phyloP scores from a whole-genome alignment of 2,329 filamentous ascomycete species.

The Ilyonectria destructans region DNA sequence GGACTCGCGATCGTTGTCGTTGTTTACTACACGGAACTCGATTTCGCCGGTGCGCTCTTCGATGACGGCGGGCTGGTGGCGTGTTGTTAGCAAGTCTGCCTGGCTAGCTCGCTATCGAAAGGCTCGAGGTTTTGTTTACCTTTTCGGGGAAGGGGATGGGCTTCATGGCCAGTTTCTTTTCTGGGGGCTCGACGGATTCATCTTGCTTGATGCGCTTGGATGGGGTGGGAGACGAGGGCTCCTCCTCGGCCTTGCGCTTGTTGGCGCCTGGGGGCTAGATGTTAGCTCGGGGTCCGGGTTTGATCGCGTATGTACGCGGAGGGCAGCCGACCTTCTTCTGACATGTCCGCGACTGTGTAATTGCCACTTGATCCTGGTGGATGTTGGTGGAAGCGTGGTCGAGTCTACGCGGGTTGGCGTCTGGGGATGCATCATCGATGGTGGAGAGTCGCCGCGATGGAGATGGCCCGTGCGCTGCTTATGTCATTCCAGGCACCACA shows the following conservation, averaged over 20 bases:
- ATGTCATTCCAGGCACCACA: slow-evolving; percentile 44
- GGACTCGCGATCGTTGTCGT: slow-evolving; percentile 89
- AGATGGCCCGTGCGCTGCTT: slow-evolving; percentile 50
- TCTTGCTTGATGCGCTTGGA: slow-evolving; percentile 76
- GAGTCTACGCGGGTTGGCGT: slow-evolving; percentile 33
- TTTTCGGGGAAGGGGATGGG: slow-evolving; percentile 93
- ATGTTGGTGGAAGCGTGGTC: slow-evolving; percentile 14
- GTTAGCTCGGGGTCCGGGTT: slow-evolving; percentile 21
- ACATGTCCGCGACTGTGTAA: slow-evolving; percentile 36
- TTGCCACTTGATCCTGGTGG: slow-evolving; percentile 12
- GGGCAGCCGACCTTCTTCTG: slow-evolving; percentile 46
- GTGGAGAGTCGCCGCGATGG: slow-evolving; percentile 42
- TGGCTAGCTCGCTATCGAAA: background rate
- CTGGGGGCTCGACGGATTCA: slow-evolving; percentile 48
- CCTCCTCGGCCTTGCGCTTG: slow-evolving; percentile 83
- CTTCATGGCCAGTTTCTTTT: slow-evolving; percentile 70
- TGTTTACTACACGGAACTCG: slow-evolving; percentile 98
- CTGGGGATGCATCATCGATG: slow-evolving; percentile 41
- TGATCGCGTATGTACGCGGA: background rate
- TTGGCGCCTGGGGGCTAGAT: slow-evolving; percentile 66
- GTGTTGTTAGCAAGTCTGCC: background rate
- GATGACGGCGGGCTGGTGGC: slow-evolving; percentile 82
- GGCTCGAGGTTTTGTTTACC: slow-evolving; percentile 60
- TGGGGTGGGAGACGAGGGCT: slow-evolving; percentile 73
- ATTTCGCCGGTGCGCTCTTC: slow-evolving; percentile 96